Evolutionary conservation across 1,284 basidiomycete species (phyloP).

Genomic region (Fomitopsis betulina): DNA sequence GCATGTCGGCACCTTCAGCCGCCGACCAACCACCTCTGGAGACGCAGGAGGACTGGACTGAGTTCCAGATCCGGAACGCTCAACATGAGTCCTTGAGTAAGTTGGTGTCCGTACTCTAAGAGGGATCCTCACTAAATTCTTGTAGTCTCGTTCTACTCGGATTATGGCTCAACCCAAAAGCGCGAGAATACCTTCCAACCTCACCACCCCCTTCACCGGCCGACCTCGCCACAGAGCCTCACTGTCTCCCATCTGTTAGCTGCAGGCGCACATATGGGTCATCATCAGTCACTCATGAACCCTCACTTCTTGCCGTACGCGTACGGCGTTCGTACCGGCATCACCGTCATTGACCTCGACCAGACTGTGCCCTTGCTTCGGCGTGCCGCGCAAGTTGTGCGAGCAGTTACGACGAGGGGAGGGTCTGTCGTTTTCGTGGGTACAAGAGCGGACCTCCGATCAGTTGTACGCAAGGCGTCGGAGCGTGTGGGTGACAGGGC

Average conservation of each 20-base stretch:
- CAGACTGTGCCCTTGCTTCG: constrained; percentile 90
- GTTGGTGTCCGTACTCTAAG: constrained; percentile 22
- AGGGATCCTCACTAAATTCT: constrained; percentile 8
- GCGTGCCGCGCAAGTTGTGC: constrained; percentile 84
- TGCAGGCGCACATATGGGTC: constrained; percentile 92
- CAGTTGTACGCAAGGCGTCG: constrained; percentile 77
- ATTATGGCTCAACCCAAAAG: constrained; percentile 77
- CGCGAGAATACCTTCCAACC: constrained; percentile 71
- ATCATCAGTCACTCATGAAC: constrained; percentile 78
- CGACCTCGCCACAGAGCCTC: constrained; percentile 55
- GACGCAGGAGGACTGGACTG: constrained; percentile 57
- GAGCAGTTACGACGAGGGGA: constrained; percentile 76
- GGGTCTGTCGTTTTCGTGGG: constrained; percentile 92
- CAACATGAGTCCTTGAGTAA: constrained; percentile 50
- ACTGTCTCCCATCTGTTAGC: constrained; percentile 91
- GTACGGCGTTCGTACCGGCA: constrained; percentile 87
- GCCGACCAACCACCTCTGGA: constrained; percentile 35
- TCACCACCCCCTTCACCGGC: constrained; percentile 67
- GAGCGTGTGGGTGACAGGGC: constrained; percentile 74
- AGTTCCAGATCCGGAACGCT: constrained; percentile 54
- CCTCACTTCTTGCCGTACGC: constrained; percentile 91
- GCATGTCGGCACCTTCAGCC: constrained; percentile 24
- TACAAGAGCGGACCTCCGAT: constrained; percentile 74
- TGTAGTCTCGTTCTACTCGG: constrained; percentile 60
- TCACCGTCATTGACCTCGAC: constrained; percentile 95